A percentile compares a stretch with the other conserved stretches of the same genome.
Conservation (phyloP, 2,329 filamentous ascomycete genomes). For the Colletotrichum spinosum region DNA sequence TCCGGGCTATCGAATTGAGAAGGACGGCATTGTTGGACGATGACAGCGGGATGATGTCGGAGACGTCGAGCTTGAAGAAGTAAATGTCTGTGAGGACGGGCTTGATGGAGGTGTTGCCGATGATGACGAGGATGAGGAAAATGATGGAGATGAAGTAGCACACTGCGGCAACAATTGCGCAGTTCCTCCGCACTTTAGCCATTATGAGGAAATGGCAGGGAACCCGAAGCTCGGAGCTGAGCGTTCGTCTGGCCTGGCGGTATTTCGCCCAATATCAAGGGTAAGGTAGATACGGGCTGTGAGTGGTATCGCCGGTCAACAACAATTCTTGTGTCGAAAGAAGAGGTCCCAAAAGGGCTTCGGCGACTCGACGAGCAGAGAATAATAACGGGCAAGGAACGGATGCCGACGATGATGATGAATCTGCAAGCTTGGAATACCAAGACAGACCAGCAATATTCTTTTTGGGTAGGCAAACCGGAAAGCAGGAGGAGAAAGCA, state of each 20-base stretch:
- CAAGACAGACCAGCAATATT: slow-evolving; percentile 14
- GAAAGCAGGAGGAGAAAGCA: neutral
- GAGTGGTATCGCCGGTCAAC: neutral
- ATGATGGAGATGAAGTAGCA: slow-evolving; percentile 80
- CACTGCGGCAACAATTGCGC: slow-evolving; percentile 73
- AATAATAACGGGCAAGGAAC: no score
- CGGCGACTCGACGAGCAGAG: no score
- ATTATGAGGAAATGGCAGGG: slow-evolving; percentile 13
- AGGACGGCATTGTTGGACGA: slow-evolving; percentile 76
- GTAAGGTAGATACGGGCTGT: neutral
- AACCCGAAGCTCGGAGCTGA: slow-evolving; percentile 1
- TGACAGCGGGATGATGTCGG: slow-evolving; percentile 83
- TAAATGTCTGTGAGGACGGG: slow-evolving; percentile 76
- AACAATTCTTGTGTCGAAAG: no score
- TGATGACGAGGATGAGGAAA: slow-evolving; percentile 82
- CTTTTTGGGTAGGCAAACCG: neutral
- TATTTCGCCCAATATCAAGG: slow-evolving; percentile 23
- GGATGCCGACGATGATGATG: slow-evolving; percentile 3
- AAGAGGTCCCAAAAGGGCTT: no score
- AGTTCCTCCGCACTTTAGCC: slow-evolving; percentile 67
- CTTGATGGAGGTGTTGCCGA: slow-evolving; percentile 77
- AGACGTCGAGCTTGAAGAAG: slow-evolving; percentile 86
- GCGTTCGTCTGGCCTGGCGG: slow-evolving; percentile 1
- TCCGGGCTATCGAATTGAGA: slow-evolving; percentile 88
- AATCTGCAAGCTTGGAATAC: neutral